phyloP scores from a whole-genome alignment of 768 basidiomycete species.

The Leucocoprinus birnbaumii region DNA sequence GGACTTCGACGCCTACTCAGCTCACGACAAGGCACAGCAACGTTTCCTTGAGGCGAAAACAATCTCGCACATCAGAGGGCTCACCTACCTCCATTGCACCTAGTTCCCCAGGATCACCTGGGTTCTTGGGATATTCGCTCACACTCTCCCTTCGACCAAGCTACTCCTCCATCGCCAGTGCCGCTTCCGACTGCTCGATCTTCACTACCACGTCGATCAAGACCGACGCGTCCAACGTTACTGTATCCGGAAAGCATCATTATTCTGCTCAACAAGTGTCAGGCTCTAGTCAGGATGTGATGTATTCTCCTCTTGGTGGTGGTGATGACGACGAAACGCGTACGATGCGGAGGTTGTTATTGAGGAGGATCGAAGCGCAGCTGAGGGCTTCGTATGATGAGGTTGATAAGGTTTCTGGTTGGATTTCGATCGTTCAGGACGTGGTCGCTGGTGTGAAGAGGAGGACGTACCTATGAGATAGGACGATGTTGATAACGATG shows the following conservation, averaged over 20 bases:
- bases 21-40: background rate
- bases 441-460: slow-evolving; percentile 56
- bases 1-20: slow-evolving; percentile 8
- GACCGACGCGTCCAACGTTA: slow-evolving; percentile 31
- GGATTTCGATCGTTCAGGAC: slow-evolving; percentile 65
- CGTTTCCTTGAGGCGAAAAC: background rate
- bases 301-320: too few species aligned
- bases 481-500: background rate
- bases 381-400: slow-evolving; percentile 57
- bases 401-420: slow-evolving; percentile 53
- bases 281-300: too few species aligned
- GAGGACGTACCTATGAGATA: slow-evolving; percentile 37
- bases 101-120: slow-evolving; percentile 25
- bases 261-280: background rate
- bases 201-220: slow-evolving; percentile 41
- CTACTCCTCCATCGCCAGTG: slow-evolving; percentile 38
- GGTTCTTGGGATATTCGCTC: slow-evolving; percentile 24
- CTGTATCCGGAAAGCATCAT: too few species aligned
- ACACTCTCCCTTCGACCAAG: slow-evolving; percentile 36
- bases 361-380: slow-evolving; percentile 61
- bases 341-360: slow-evolving; percentile 57
- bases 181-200: slow-evolving; percentile 39
- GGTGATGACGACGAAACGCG: slow-evolving; percentile 67
- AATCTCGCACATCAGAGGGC: background rate
- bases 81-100: background rate